These are phyloP conservation scores for Thielaviopsis cerberus DNA, from an alignment of 2,329 filamentous ascomycete species.

Conservation along the genomic window DNA sequence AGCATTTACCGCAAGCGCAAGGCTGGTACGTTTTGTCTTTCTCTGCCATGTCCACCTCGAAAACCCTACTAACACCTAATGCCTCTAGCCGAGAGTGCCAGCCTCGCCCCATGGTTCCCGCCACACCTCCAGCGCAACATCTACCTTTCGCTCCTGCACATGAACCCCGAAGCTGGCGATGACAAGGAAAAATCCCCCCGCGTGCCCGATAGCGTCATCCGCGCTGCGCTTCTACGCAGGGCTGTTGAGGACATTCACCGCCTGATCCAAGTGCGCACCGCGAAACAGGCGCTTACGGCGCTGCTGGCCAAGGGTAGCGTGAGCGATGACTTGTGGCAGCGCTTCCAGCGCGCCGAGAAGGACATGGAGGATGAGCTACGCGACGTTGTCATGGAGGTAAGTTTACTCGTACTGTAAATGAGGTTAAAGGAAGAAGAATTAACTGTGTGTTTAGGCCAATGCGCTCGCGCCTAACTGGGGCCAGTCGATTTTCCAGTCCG, in stretches of 20 bases:
- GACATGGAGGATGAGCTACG: slow-evolving; percentile 93
- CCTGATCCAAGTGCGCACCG: slow-evolving; percentile 70
- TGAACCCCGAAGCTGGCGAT: slow-evolving; percentile 40
- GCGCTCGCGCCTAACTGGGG: slow-evolving; percentile 79
- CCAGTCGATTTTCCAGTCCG: slow-evolving; percentile 86
- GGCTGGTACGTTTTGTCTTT: slow-evolving; percentile 38
- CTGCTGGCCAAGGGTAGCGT: slow-evolving; percentile 81
- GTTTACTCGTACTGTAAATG: slow-evolving; percentile 13
- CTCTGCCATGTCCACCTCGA: slow-evolving; percentile 11
- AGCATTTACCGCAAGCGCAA: slow-evolving; percentile 85
- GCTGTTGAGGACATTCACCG: slow-evolving; percentile 86
- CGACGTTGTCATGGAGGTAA: slow-evolving; percentile 81
- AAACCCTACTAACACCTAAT: background rate
- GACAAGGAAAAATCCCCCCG: slow-evolving; percentile 55
- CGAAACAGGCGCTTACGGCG: slow-evolving; percentile 71
- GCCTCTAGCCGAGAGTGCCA: slow-evolving; percentile 50
- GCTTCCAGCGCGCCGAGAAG: slow-evolving; percentile 80
- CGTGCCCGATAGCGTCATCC: slow-evolving; percentile 68
- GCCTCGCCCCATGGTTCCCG: slow-evolving; percentile 86
- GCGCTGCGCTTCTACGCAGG: slow-evolving; percentile 72
- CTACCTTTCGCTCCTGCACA: slow-evolving; percentile 79
- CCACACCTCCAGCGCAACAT: slow-evolving; percentile 82
- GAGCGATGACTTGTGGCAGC: slow-evolving; percentile 87
- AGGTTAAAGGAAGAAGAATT: background rate
- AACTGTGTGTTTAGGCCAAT: slow-evolving; percentile 48